A percentile compares a stretch with the other conserved stretches of the same genome.
Evolutionary conservation across 306 rosid genomes (phyloP).

Genomic region (Arachis stenosperma): DNA sequence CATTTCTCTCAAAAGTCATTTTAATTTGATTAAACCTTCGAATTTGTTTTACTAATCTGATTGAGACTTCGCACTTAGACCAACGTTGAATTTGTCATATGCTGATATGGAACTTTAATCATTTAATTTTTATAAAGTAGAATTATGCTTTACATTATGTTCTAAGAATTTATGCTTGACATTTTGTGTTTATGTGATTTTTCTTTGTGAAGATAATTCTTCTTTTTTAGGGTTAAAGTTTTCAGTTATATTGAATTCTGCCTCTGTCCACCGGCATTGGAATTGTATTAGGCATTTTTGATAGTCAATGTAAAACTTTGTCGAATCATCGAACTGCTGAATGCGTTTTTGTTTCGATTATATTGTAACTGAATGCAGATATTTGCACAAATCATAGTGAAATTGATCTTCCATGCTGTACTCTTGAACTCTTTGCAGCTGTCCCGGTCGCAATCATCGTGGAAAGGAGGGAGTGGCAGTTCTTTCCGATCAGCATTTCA

Average conservation of each 20-base stretch:
- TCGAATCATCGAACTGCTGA: too few relatives aligned
- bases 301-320: too few relatives aligned
- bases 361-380: neutral
- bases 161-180: neutral
- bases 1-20: neutral
- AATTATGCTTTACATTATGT: neutral
- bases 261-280: too few relatives aligned
- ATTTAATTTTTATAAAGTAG: too few relatives aligned
- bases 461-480: slow-evolving; percentile 57
- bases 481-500: slow-evolving; percentile 70
- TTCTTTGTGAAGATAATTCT: neutral
- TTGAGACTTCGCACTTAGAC: too few relatives aligned
- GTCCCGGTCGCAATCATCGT: slow-evolving; percentile 59
- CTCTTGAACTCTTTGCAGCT: slow-evolving; percentile 55
- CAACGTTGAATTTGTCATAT: too few relatives aligned
- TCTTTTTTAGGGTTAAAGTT: neutral
- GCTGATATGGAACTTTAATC: too few relatives aligned
- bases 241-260: too few relatives aligned
- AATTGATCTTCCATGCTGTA: slow-evolving; percentile 47
- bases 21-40: too few relatives aligned
- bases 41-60: too few relatives aligned
- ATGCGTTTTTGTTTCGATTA: neutral
- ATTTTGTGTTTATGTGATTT: neutral
- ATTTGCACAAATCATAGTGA: neutral
- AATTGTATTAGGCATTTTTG: too few relatives aligned